phyloP scores from a whole-genome alignment of 1,284 basidiomycete species.

The Porodaedalea pini region DNA sequence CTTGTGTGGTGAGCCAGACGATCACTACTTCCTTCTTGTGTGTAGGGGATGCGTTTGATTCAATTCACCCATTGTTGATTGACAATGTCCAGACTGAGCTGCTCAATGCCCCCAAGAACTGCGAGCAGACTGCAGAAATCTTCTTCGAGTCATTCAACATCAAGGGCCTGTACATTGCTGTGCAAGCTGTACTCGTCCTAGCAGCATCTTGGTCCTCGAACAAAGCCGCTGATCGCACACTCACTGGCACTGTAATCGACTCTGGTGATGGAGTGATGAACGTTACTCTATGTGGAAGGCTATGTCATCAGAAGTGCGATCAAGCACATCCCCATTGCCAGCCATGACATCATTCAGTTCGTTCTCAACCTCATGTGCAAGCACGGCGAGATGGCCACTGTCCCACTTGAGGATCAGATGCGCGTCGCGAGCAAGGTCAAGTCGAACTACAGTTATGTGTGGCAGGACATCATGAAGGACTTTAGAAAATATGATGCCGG shows the following conservation, averaged over 20 bases:
- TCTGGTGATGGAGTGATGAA: conserved; percentile 99
- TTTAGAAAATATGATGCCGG: conserved; percentile 98
- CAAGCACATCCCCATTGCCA: conserved; percentile 98
- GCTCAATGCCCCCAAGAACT: conserved; percentile 96
- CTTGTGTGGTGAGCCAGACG: conserved; percentile 96
- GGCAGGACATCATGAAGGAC: conserved; percentile 99
- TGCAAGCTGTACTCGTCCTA: conserved; percentile 98
- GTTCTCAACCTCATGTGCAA: conserved; percentile 96
- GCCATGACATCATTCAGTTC: conserved; percentile 96
- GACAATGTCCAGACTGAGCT: conserved; percentile 79
- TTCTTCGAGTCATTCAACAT: conserved; percentile 99
- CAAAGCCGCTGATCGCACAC: conserved; percentile 87
- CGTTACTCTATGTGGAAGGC: conserved; percentile 92
- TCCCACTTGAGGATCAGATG: conserved; percentile 96
- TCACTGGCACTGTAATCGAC: conserved; percentile 98
- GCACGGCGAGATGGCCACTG: conserved; percentile 85
- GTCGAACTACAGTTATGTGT: conserved; percentile 98
- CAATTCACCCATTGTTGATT: conserved; percentile 16
- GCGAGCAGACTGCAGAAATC: conserved; percentile 99
- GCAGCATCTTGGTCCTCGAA: conserved; percentile 97
- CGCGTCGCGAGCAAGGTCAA: conserved; percentile 93
- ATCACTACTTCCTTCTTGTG: conserved; percentile 97
- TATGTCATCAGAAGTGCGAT: conserved; percentile 99
- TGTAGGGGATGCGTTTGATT: conserved; percentile 15
- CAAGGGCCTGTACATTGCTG: conserved; percentile 96